Conservation (phyloP, 352 stramenopile species). For the Pythium sukuiense region DNA sequence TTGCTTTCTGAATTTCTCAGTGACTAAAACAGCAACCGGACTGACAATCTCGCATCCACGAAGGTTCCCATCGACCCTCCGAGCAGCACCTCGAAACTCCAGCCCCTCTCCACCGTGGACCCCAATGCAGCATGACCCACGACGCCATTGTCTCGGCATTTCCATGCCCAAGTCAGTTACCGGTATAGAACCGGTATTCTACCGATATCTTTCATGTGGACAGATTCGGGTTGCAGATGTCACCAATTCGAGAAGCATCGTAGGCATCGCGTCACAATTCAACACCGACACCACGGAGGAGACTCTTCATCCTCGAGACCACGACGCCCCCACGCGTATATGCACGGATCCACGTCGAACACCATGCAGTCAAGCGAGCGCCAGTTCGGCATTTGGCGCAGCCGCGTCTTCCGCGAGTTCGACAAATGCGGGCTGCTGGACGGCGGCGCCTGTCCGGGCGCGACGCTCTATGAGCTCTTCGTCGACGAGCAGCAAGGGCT, state of each 20-base stretch:
- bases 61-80: too few relatives aligned
- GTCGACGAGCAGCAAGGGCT: slow-evolving; percentile 49
- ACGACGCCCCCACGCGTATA: not conserved
- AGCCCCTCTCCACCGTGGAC: too few relatives aligned
- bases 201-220: slow-evolving; percentile 6
- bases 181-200: slow-evolving; percentile 1
- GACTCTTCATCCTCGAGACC: not conserved
- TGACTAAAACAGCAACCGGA: not conserved
- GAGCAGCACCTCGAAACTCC: too few relatives aligned
- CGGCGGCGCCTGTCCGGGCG: slow-evolving; percentile 36
- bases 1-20: not conserved
- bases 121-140: not conserved
- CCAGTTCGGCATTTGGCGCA: slow-evolving; percentile 75
- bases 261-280: slow-evolving; percentile 10
- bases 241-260: slow-evolving; percentile 1
- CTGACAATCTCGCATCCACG: not conserved
- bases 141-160: not conserved
- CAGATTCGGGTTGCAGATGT: slow-evolving; percentile 10
- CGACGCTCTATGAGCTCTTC: slow-evolving; percentile 42
- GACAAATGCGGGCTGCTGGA: slow-evolving; percentile 51
- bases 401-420: slow-evolving; percentile 64
- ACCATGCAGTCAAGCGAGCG: slow-evolving; percentile 28
- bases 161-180: not conserved
- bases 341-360: not conserved
- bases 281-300: not conserved